Percentiles rank a stretch among this genome's conserved stretches.
Evolutionary conservation across 169 alveolate genomes (phyloP).

Genomic region (Plasmodium gaboni): DNA sequence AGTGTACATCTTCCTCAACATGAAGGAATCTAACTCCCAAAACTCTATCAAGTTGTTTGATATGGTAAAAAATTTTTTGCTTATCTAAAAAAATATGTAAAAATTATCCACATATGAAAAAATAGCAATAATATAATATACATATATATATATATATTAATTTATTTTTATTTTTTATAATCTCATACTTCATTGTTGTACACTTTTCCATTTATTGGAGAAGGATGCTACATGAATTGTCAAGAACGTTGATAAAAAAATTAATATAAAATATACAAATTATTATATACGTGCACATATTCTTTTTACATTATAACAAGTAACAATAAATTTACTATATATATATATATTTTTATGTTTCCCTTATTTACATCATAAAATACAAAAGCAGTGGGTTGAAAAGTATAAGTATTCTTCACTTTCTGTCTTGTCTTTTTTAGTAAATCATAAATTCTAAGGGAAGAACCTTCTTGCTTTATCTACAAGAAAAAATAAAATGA

Average conservation of each 20-base stretch:
- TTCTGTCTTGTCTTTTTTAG: slow-evolving; percentile 78
- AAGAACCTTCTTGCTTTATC: slow-evolving; percentile 85
- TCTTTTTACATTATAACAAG: neutral
- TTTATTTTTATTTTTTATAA: neutral
- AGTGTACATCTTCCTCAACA: slow-evolving; percentile 63
- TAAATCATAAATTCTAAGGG: slow-evolving; percentile 80
- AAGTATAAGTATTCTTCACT: slow-evolving; percentile 78
- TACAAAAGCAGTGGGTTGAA: slow-evolving; percentile 84
- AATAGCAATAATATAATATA: neutral
- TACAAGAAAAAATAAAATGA: slow-evolving; percentile 13
- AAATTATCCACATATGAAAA: neutral
- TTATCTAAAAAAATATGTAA: slow-evolving; percentile 61
- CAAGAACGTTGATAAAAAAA: neutral
- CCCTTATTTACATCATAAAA: slow-evolving; percentile 79
- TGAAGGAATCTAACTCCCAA: slow-evolving; percentile 82
- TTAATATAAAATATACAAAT: neutral
- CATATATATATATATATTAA: neutral
- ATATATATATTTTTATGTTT: slow-evolving; percentile 7
- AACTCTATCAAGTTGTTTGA: slow-evolving; percentile 81
- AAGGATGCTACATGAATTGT: slow-evolving; percentile 41
- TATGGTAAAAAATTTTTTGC: slow-evolving; percentile 83
- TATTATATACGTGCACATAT: neutral
- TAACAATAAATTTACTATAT: neutral
- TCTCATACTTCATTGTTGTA: slow-evolving; percentile 54
- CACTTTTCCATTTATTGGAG: slow-evolving; percentile 73